Evolutionary conservation across 306 rosid species (phyloP), one percentile per base, ranked within the genome.

Genomic region (Cucumis melo): DNA sequence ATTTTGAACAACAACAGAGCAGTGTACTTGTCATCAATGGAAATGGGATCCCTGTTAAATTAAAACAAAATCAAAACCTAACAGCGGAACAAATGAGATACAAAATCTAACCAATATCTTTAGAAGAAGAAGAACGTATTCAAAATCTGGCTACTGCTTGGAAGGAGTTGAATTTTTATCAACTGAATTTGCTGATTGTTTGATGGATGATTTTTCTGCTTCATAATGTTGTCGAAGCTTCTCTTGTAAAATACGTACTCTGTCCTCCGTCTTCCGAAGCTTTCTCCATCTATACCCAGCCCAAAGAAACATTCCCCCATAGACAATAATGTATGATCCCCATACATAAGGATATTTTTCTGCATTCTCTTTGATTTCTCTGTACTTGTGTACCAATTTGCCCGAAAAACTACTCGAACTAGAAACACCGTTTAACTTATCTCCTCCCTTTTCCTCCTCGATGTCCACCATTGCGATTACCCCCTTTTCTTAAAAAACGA

Each of bases 301-400:
- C 89, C 95, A 91, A 48, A 93, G 85, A 23, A 60, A 86, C 53
- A 89, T 81, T 76, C 92, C 96, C 80, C 98, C 95, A 62, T 92
- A 90, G 59, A 91, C 96, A 73, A 89, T 83, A 82, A 85, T 82
- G 78, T 91, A 93, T 32, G 96, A 93, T 75, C 78, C 93, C 98
- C 96, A 93, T 23, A 93, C 97, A 44, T 93, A 93, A 27, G 93
- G 96, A 80, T 91, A 93, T 48, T 88, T 79, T 84, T 88, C 89
- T 17, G 91, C 95, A 62, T 91, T 82, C 80, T 91, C 96, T 83
- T 80, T 93, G 70, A 82, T 76, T 82, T 82, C 78, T 74, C 63
- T 80, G 79, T 86, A 91, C 79, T 80, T 87, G 12, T 84, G 81
- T 83, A 83, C 91, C 81, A 87, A 32, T 13, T 64, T 83, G 74